Evolutionary conservation across 2,329 filamentous ascomycete species (phyloP).

Genomic region (Nannizziopsis arthrosporioides): DNA sequence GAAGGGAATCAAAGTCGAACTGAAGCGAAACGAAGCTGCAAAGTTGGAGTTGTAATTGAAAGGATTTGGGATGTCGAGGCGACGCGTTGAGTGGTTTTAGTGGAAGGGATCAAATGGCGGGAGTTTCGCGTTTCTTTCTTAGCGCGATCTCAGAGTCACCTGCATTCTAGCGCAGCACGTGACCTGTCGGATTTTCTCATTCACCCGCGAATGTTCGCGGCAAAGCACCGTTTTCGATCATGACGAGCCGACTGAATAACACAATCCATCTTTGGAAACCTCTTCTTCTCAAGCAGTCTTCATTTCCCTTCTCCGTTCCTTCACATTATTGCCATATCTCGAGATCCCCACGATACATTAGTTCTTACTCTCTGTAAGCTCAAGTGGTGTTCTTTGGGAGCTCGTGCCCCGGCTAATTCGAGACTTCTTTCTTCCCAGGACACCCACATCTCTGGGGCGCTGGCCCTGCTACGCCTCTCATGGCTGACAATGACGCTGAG

Average conservation of each 20-base stretch:
- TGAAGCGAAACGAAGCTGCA: too few relatives aligned
- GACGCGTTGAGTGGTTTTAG: slow-evolving; percentile 2
- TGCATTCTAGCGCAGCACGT: neutral
- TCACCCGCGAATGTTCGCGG: neutral
- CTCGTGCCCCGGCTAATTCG: slow-evolving; percentile 1
- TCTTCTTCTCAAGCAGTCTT: neutral
- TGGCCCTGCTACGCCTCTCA: slow-evolving; percentile 19
- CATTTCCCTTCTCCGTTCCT: neutral
- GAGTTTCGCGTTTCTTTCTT: neutral
- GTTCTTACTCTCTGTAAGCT: neutral
- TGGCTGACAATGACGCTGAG: slow-evolving; percentile 45
- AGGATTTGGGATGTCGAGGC: neutral
- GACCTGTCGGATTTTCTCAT: slow-evolving; percentile 1
- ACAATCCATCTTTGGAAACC: neutral
- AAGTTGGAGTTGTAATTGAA: too few relatives aligned
- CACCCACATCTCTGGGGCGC: neutral
- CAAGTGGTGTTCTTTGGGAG: neutral
- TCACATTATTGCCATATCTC: neutral
- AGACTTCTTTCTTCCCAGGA: neutral
- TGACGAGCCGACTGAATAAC: neutral
- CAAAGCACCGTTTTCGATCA: neutral
- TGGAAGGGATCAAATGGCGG: slow-evolving; percentile 1
- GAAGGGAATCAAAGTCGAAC: neutral
- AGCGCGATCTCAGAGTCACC: slow-evolving; percentile 2
- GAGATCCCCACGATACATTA: neutral